phyloP scores from a whole-genome alignment of 2,329 filamentous ascomycete species.

The Ascochyta koolunga region DNA sequence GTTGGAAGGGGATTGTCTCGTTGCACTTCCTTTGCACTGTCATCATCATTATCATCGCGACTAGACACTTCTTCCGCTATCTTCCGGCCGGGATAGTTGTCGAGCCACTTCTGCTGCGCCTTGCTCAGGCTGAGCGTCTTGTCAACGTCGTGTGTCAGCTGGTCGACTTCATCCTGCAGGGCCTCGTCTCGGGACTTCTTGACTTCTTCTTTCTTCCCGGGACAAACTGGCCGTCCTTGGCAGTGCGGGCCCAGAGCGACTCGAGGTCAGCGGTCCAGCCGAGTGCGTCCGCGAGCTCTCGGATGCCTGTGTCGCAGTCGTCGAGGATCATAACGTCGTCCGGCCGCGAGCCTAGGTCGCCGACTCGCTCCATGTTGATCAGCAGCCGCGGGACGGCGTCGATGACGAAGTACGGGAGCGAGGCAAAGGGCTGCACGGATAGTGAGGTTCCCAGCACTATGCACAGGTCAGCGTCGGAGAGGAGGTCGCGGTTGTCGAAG shows the following conservation, averaged over 20 bases:
- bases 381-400: conserved; percentile 75
- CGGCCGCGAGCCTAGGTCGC: conserved; percentile 73
- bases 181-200: conserved; percentile 60
- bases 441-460: conserved; percentile 91
- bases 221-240: conserved; percentile 51
- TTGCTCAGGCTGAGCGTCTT: conserved; percentile 52
- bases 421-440: conserved; percentile 86
- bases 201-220: conserved; percentile 44
- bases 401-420: conserved; percentile 69
- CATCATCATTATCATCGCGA: too few species aligned
- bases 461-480: conserved; percentile 72
- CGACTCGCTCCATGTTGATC: conserved; percentile 86
- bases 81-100: conserved; percentile 40
- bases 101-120: conserved; percentile 42
- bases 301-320: conserved; percentile 82
- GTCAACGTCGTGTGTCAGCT: conserved; percentile 64
- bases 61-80: conserved; percentile 28
- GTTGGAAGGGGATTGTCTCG: too few species aligned
- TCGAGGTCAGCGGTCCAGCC: conserved; percentile 90
- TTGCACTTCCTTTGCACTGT: too few species aligned
- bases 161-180: conserved; percentile 63
- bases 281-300: conserved; percentile 76
- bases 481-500: conserved; percentile 62
- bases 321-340: conserved; percentile 88
- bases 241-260: conserved; percentile 70